These are phyloP conservation scores for Podospora appendiculata DNA, from an alignment of 495 filamentous ascomycete species.

Conservation along the genomic window DNA sequence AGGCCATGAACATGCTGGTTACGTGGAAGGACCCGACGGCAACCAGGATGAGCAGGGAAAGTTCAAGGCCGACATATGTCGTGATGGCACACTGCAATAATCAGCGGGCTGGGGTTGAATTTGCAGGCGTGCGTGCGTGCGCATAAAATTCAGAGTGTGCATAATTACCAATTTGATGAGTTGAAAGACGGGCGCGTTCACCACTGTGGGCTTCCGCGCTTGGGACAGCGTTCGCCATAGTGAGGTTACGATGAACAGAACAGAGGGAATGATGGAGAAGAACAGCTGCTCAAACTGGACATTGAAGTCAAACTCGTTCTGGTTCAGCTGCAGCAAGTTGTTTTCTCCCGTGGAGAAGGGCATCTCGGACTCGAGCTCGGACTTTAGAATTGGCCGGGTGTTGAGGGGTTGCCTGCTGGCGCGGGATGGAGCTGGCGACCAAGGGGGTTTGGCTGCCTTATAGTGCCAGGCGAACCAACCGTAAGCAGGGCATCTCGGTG, in stretches of 20 bases:
- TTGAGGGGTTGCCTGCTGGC: too few relatives aligned
- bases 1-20: constrained; percentile 16
- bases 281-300: constrained; percentile 32
- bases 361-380: too few relatives aligned
- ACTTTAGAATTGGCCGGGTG: too few relatives aligned
- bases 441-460: too few relatives aligned
- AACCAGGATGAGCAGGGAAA: constrained; percentile 19
- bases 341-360: background rate
- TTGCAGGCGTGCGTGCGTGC: background rate
- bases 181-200: constrained; percentile 26
- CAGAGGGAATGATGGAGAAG: constrained; percentile 31
- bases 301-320: constrained; percentile 32
- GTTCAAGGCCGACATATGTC: constrained; percentile 24
- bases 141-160: constrained; percentile 1
- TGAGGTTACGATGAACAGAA: constrained; percentile 26
- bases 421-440: too few relatives aligned
- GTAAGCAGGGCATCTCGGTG: too few relatives aligned
- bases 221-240: constrained; percentile 23
- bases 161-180: constrained; percentile 28
- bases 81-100: constrained; percentile 13
- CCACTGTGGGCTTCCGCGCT: constrained; percentile 20
- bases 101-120: background rate
- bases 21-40: constrained; percentile 10
- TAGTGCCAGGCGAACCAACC: too few relatives aligned
- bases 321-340: background rate